Conservation (phyloP, 768 basidiomycete species). For the Lactarius indigo region DNA sequence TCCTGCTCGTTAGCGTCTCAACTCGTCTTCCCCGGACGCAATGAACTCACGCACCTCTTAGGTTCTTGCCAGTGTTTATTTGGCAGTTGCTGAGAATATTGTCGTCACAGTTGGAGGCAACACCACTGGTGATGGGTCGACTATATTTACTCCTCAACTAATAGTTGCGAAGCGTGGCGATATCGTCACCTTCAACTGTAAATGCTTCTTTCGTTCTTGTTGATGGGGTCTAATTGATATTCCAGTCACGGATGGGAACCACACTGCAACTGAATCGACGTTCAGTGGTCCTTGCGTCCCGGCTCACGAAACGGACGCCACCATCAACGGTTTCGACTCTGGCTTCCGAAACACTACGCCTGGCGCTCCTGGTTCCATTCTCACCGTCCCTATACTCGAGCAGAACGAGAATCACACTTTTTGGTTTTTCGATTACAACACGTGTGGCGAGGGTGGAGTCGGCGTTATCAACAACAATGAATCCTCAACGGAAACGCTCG, state of each 20-base stretch:
- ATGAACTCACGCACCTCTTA: conserved; percentile 5
- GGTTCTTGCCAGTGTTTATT: conserved; percentile 23
- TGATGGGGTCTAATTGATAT: conserved; percentile 43
- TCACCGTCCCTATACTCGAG: conserved; percentile 41
- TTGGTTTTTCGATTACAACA: conserved; percentile 59
- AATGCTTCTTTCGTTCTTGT: conserved; percentile 18
- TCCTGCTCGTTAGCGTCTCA: conserved; percentile 11
- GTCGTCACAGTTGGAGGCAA: conserved; percentile 46
- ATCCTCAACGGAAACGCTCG: conserved; percentile 36
- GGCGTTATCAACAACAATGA: conserved; percentile 58
- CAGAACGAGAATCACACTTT: conserved; percentile 44
- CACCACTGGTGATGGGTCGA: conserved; percentile 40
- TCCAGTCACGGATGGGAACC: conserved; percentile 35
- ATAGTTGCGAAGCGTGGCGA: conserved; percentile 47
- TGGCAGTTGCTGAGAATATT: conserved; percentile 37
- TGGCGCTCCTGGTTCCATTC: conserved; percentile 43
- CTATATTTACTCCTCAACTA: conserved; percentile 44
- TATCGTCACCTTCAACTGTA: conserved; percentile 55
- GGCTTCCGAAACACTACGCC: conserved; percentile 48
- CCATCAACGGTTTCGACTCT: conserved; percentile 59
- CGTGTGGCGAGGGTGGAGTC: conserved; percentile 55
- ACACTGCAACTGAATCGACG: conserved; percentile 48
- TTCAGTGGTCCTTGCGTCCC: conserved; percentile 54
- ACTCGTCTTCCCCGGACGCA: background rate
- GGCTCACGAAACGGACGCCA: conserved; percentile 43